phyloP scores from a whole-genome alignment of 768 basidiomycete species.

The Kwoniella pini region DNA sequence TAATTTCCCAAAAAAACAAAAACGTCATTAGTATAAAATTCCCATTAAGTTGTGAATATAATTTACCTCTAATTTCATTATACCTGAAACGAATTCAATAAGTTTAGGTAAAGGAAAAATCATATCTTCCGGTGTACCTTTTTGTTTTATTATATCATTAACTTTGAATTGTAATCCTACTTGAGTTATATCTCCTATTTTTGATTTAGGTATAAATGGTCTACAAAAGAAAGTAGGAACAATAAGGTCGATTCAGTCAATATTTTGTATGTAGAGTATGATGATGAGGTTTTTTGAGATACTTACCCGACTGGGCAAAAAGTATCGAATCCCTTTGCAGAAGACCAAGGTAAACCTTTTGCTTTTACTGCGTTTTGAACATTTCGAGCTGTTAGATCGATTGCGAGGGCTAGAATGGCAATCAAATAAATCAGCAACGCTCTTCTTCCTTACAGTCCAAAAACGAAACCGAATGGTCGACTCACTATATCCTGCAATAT shows the following conservation, averaged over 20 bases:
- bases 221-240: constrained; percentile 55
- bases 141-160: constrained; percentile 79
- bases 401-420: constrained; percentile 87
- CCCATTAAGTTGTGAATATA: background rate
- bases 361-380: constrained; percentile 90
- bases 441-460: too few relatives aligned
- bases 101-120: constrained; percentile 85
- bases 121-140: constrained; percentile 84
- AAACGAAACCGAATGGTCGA: too few relatives aligned
- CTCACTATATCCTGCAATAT: constrained; percentile 90
- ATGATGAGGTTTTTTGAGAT: background rate
- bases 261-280: too few relatives aligned
- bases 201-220: constrained; percentile 74
- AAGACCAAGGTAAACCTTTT: constrained; percentile 94
- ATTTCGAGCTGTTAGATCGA: constrained; percentile 96
- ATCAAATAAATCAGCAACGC: too few relatives aligned
- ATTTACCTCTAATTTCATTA: constrained; percentile 91
- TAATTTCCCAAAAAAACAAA: background rate
- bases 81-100: constrained; percentile 86
- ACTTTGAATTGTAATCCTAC: constrained; percentile 78
- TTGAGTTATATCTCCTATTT: constrained; percentile 70
- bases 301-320: constrained; percentile 85
- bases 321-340: constrained; percentile 95
- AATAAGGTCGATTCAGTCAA: too few relatives aligned
- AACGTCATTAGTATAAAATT: background rate